A percentile compares a stretch with the other conserved stretches of the same genome.
Evolutionary conservation across 225 moss, liverwort and hornwort species (phyloP).

Genomic region (Marchantia polymorpha): DNA sequence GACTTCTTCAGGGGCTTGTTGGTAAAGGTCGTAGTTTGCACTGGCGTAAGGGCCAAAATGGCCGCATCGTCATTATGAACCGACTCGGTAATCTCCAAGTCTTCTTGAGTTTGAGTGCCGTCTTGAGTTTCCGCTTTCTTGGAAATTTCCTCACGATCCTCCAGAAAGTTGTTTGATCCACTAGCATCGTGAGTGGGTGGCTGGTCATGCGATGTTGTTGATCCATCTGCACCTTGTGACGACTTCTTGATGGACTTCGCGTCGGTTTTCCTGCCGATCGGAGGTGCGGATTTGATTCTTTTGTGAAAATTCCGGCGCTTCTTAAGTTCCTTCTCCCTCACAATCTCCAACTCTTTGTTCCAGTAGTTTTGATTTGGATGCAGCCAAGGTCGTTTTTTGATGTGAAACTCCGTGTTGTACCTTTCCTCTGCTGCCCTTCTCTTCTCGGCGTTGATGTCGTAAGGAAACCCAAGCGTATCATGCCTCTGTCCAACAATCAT

Average conservation of each 20-base stretch:
- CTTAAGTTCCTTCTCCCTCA: background rate
- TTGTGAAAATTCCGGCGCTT: background rate
- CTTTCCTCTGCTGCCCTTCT: conserved; percentile 8
- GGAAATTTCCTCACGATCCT: background rate
- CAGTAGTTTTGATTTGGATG: conserved; percentile 3
- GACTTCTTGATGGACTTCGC: background rate
- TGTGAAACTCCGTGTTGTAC: background rate
- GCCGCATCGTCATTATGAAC: conserved; percentile 4
- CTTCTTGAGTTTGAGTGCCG: background rate
- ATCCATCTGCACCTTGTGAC: background rate
- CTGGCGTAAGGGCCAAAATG: background rate
- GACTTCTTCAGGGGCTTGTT: background rate
- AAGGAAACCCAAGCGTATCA: background rate
- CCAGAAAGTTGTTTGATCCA: background rate
- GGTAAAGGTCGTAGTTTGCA: background rate
- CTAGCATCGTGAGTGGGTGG: background rate
- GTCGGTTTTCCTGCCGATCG: background rate
- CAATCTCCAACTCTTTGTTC: background rate
- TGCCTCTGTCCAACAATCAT: background rate
- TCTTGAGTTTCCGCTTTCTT: background rate
- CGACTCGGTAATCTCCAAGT: background rate
- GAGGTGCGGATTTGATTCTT: background rate
- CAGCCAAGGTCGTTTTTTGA: conserved; percentile 8
- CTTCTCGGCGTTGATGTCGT: background rate
- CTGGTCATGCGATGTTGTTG: background rate